A percentile compares a stretch with the other conserved stretches of the same genome.
Evolutionary conservation across 768 basidiomycete species (phyloP).

Genomic region (Naganishia vaughanmartiniae): DNA sequence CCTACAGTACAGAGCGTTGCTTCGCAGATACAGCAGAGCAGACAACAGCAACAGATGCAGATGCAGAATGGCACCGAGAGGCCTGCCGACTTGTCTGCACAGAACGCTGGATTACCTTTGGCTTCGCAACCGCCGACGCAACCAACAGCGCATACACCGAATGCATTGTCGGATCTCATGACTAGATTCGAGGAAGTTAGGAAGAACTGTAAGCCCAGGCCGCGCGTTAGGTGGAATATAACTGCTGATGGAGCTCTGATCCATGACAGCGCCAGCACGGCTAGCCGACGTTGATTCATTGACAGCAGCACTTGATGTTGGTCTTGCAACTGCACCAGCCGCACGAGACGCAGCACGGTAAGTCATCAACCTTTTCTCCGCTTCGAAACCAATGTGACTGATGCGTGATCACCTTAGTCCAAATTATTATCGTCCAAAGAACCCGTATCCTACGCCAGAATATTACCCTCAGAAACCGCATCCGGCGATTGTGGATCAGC

Average conservation of each 20-base stretch:
- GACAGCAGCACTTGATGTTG: slow-evolving; percentile 88
- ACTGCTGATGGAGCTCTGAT: not conserved
- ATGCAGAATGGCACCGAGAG: slow-evolving; percentile 2
- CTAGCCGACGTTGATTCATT: slow-evolving; percentile 76
- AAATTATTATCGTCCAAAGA: slow-evolving; percentile 91
- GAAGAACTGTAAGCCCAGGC: slow-evolving; percentile 70
- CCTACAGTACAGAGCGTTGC: slow-evolving; percentile 15
- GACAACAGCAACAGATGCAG: slow-evolving; percentile 32
- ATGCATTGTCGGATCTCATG: slow-evolving; percentile 75
- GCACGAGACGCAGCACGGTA: slow-evolving; percentile 95
- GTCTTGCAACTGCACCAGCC: slow-evolving; percentile 81
- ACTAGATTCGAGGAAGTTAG: slow-evolving; percentile 93
- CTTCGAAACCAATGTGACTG: not conserved
- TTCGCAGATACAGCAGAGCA: slow-evolving; percentile 22
- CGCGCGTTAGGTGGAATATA: not conserved
- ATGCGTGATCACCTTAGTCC: slow-evolving; percentile 61
- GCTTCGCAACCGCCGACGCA: not conserved
- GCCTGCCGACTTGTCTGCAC: not conserved
- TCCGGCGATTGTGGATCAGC: slow-evolving; percentile 54
- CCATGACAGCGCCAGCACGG: slow-evolving; percentile 40
- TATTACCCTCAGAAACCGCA: slow-evolving; percentile 92
- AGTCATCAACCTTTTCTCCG: slow-evolving; percentile 29
- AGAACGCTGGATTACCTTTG: not conserved
- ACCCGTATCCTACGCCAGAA: slow-evolving; percentile 81
- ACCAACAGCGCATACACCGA: slow-evolving; percentile 25